Evolutionary conservation across 148 eudicot genomes (phyloP).

Genomic region (Chenopodium formosanum): DNA sequence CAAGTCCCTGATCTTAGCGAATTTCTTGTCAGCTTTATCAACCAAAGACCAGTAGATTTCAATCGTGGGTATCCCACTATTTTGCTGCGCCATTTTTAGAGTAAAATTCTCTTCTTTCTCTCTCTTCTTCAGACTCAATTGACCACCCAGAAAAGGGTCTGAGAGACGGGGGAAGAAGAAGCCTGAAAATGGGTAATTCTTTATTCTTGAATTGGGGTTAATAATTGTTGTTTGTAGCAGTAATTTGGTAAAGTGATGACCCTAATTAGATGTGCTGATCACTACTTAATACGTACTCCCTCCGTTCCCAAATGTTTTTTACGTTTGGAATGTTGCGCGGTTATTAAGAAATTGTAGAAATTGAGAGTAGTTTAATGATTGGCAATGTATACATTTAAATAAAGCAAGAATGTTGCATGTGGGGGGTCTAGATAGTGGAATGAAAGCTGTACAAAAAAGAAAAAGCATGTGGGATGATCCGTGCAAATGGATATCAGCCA

Average conservation of each 20-base stretch:
- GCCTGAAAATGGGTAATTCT: neutral
- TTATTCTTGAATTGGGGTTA: neutral
- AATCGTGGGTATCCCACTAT: slow-evolving; percentile 53
- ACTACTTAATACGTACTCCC: too few relatives aligned
- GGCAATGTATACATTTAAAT: too few relatives aligned
- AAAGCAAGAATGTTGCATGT: too few relatives aligned
- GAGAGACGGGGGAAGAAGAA: slow-evolving; percentile 1
- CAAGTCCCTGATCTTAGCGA: slow-evolving; percentile 81
- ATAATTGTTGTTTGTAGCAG: neutral
- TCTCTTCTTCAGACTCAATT: neutral
- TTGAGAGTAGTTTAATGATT: too few relatives aligned
- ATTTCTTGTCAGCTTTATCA: slow-evolving; percentile 82
- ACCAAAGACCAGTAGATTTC: slow-evolving; percentile 78
- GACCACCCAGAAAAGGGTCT: neutral
- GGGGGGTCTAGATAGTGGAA: too few relatives aligned
- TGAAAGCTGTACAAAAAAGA: too few relatives aligned
- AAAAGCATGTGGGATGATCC: too few relatives aligned
- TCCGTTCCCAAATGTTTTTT: too few relatives aligned
- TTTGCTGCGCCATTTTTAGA: slow-evolving; percentile 42
- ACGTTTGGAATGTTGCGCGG: too few relatives aligned
- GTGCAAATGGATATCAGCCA: too few relatives aligned
- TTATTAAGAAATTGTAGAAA: too few relatives aligned
- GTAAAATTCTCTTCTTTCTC: neutral
- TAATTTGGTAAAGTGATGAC: neutral
- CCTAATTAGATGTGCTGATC: too few relatives aligned